Base-by-base conservation (phyloP, 176 grass and related monocot species). In the Musa acuminata region DNA sequence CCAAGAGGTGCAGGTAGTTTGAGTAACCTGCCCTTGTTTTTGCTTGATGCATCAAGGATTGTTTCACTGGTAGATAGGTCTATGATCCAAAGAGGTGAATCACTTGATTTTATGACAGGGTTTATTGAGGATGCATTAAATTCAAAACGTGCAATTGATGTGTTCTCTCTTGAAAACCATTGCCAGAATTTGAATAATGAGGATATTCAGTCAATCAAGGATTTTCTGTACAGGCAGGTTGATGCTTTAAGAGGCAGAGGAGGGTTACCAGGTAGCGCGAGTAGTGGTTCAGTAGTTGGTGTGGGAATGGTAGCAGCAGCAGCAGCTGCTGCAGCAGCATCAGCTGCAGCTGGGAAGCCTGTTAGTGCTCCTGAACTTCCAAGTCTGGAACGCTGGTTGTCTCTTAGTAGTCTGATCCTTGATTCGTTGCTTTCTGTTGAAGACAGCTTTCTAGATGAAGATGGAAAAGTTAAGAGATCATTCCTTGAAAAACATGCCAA, bases 281-380 rank as follows among this genome's bases (percentile, higher is more conserved):
- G 72, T 83, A 69, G 83, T 50, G 90, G 82, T 7, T 85, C 90
- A 72, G 85, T 84, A 83, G 62, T 83, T 83, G 89, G 89, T 85
- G 89, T 88, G 0, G 89, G 89, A 73, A 90, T 89, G 82, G 89
- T 90, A 55, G 94, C 94, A 21, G 94, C 86, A 16, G 90, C 93
- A 8, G 94, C 94, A 0, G 91, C 91, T 2, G 90, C 87, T n/a
- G 94, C 94, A 23, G 87, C 87, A 76, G 90, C 80, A 12, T 93
- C 94, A 71, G 82, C 90, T 27, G 76, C 90, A 79, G 24, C 90
- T 72, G 90, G 86, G 67, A 98, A 93, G 80, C 75, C 80, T 79
- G 52, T 82, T 75, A 85, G 72, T 74, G 77, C 78, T 85, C 84
- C 91, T 83, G 86, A 91, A 70, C 83, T 98, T 25, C 94, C 85